A percentile compares a stretch with the other conserved stretches of the same genome.
Conservation (phyloP, 2,329 filamentous ascomycete genomes). For the Aschersonia sp. region DNA sequence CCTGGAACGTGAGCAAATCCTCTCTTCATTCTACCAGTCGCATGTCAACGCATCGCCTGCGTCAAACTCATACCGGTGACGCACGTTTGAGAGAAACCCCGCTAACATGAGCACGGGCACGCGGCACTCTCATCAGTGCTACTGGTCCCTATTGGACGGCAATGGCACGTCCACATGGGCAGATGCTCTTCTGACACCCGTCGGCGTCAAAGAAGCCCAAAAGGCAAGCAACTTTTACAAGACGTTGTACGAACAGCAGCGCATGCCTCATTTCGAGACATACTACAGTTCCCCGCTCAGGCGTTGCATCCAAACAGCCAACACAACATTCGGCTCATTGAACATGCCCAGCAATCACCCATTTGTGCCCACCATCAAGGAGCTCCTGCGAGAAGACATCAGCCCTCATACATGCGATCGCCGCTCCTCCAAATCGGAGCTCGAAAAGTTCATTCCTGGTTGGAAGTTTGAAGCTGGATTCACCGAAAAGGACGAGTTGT, state of each 20-base stretch:
- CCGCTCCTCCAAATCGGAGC: constrained; percentile 37
- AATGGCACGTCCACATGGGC: constrained; percentile 49
- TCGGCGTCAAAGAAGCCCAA: constrained; percentile 40
- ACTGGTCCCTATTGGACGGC: constrained; percentile 50
- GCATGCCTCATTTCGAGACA: constrained; percentile 44
- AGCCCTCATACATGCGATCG: constrained; percentile 56
- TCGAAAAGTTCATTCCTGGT: constrained; percentile 33
- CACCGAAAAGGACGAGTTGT: constrained; percentile 34
- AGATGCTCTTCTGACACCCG: constrained; percentile 45
- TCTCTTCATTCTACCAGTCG: background rate
- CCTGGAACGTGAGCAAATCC: constrained; percentile 44
- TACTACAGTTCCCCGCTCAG: constrained; percentile 52
- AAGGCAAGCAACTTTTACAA: constrained; percentile 46
- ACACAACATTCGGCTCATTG: constrained; percentile 43
- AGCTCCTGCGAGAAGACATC: constrained; percentile 50
- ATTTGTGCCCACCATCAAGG: constrained; percentile 48
- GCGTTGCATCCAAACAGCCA: constrained; percentile 48
- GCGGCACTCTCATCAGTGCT: constrained; percentile 26
- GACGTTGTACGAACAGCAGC: constrained; percentile 31
- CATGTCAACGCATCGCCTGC: too few relatives aligned
- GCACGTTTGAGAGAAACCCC: background rate
- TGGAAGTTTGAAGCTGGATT: constrained; percentile 48
- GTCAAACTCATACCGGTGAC: background rate
- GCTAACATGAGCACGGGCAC: background rate
- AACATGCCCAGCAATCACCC: constrained; percentile 30